phyloP scores from a whole-genome alignment of 768 basidiomycete species.

The Leccinum uliginosum region DNA sequence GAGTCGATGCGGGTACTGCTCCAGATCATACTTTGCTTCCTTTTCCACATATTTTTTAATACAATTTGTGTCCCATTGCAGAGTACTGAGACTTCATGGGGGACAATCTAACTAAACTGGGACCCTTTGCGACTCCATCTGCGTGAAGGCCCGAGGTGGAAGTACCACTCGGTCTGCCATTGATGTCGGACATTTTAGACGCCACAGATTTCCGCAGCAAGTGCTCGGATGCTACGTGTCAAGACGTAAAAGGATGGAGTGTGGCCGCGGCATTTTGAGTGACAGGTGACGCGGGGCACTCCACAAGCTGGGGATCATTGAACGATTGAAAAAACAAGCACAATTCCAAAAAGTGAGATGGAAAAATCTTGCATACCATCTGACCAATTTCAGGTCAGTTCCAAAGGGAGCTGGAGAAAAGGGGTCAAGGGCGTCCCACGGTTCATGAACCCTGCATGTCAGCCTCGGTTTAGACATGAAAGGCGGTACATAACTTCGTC shows the following conservation, averaged over 20 bases:
- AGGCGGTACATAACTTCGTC: not conserved
- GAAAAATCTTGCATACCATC: constrained; percentile 17
- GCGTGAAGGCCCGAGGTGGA: no score
- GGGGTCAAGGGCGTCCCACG: not conserved
- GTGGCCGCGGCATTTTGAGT: no score
- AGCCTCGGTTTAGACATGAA: not conserved
- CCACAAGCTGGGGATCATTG: constrained; percentile 2
- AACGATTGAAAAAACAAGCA: not conserved
- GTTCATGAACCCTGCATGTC: constrained; percentile 5
- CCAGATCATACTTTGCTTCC: constrained; percentile 4
- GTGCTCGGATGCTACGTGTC: no score
- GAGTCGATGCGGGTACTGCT: constrained; percentile 6
- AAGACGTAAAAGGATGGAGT: no score
- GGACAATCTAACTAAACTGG: no score
- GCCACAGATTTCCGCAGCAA: no score
- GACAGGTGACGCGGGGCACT: constrained; percentile 8
- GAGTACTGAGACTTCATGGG: no score
- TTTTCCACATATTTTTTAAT: constrained; percentile 9
- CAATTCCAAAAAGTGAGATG: constrained; percentile 15
- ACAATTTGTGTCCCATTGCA: no score
- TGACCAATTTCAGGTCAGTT: not conserved
- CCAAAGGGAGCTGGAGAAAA: not conserved
- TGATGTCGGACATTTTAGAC: no score
- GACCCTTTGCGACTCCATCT: no score
- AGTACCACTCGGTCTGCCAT: no score